A percentile compares a stretch with the other conserved stretches of the same genome.
Conservation (phyloP, 2,329 filamentous ascomycete genomes). For the Xylogone sp. region DNA sequence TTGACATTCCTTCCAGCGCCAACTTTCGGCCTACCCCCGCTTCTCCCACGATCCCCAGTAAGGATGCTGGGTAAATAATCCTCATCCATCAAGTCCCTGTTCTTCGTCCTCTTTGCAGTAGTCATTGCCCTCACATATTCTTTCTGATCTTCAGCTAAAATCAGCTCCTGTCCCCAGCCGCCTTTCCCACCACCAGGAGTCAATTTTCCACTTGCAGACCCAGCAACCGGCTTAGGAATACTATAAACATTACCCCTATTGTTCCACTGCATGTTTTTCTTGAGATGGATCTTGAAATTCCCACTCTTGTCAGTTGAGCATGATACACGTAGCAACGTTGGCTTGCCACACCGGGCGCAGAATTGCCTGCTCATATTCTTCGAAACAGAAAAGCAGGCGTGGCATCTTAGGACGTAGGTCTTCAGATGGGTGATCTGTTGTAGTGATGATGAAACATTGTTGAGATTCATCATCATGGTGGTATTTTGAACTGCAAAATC, state of each 20-base stretch:
- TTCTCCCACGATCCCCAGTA: constrained; percentile 68
- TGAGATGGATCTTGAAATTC: constrained; percentile 80
- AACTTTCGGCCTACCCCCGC: constrained; percentile 67
- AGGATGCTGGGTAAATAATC: constrained; percentile 86
- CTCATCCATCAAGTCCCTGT: constrained; percentile 88
- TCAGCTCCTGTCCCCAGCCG: constrained; percentile 80
- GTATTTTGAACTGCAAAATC: constrained; percentile 99
- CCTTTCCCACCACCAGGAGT: constrained; percentile 70
- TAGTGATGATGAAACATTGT: constrained; percentile 75
- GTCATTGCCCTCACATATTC: constrained; percentile 69
- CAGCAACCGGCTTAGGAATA: constrained; percentile 84
- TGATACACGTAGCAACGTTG: constrained; percentile 77
- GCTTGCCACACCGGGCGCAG: constrained; percentile 85
- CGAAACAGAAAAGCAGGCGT: constrained; percentile 84
- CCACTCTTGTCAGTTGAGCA: constrained; percentile 82
- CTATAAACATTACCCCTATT: constrained; percentile 89
- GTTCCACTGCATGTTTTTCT: constrained; percentile 96
- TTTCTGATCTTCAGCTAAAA: constrained; percentile 93
- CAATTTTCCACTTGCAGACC: constrained; percentile 73
- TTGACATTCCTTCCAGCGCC: constrained; percentile 88
- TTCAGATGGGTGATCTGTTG: constrained; percentile 80
- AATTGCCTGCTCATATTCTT: constrained; percentile 88
- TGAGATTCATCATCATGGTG: constrained; percentile 88
- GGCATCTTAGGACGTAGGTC: constrained; percentile 87
- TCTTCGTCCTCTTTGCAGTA: constrained; percentile 62